Base-by-base conservation (phyloP, 2,329 filamentous ascomycete species). In the Thermothelomyces thermophilus region DNA sequence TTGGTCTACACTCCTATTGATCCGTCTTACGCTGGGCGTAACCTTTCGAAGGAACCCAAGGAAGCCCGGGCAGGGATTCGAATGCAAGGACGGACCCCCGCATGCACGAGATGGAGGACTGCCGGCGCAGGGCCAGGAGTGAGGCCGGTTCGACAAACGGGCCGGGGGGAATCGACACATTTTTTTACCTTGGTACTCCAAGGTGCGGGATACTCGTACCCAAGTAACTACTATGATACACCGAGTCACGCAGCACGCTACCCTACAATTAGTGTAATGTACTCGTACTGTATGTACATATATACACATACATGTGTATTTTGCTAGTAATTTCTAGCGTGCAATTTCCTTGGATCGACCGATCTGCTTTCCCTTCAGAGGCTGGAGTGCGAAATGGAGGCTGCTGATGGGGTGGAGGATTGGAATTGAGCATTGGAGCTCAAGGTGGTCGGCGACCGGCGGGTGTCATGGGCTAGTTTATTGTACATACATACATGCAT, bases 1-100 rank as follows among this genome's bases (percentile, higher is more conserved):
- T 36, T 49, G 47, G 46, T 30, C 20, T 10, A 50, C n/a, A n/a
- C n/a, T n/a, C n/a, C 33, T n/a, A 22, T 50, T 50, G 17, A 20
- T 16, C 47, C 47, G 47, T 50, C 47, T 44, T 44, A 44, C 47
- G 5, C 13, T n/a, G 6, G 26, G 20, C 13, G 35, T 7, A 19
- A 13, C 36, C 13, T 20, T 8, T 33, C 11, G 19, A 9, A 34
- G 19, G 11, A 28, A 41, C 24, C 14, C 5, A 17, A 34, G 19
- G 11, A 28, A 41, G 5, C 14, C 5, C 17, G 6, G 19, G 20
- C 14, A 14, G 26, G 14, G 26, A 7, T 22, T 5, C 34, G 14
- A n/a, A 49, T 44, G 47, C 42, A 45, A 36, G 28, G 36, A 41
- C 28, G 41, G 41, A 46, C 14, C 22, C 19, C 22, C 30, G n/a